These are phyloP conservation scores for Suillus sp. DNA, from an alignment of 768 basidiomycete genomes.

Conservation along the genomic window DNA sequence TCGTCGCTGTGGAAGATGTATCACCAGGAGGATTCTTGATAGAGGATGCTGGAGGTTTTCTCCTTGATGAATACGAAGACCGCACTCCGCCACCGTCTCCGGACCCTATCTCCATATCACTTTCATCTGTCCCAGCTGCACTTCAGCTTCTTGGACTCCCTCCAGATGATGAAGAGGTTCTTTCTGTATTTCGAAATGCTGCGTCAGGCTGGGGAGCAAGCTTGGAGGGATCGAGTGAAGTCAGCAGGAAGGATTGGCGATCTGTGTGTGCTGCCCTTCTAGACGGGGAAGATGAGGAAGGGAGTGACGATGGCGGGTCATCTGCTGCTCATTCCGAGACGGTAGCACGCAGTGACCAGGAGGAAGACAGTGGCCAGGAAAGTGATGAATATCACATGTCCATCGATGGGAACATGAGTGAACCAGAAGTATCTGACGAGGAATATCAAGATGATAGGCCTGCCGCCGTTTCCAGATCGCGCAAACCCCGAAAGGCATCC, in stretches of 20 bases:
- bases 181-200: constrained; percentile 74
- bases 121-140: constrained; percentile 61
- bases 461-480: constrained; percentile 1
- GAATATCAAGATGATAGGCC: constrained; percentile 30
- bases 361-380: constrained; percentile 32
- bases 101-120: constrained; percentile 41
- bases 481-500: constrained; percentile 9
- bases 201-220: constrained; percentile 66
- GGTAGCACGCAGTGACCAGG: constrained; percentile 15
- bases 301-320: constrained; percentile 21
- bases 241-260: constrained; percentile 75
- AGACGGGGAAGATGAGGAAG: constrained; percentile 40
- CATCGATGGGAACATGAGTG: constrained; percentile 27
- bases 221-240: constrained; percentile 34
- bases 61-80: constrained; percentile 27
- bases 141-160: constrained; percentile 65
- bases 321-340: constrained; percentile 21
- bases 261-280: constrained; percentile 78
- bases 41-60: constrained; percentile 36
- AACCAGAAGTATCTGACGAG: constrained; percentile 31
- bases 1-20: constrained; percentile 17
- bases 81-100: constrained; percentile 16
- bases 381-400: constrained; percentile 31
- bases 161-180: constrained; percentile 72
- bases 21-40: constrained; percentile 38